Conservation (phyloP, 2,329 filamentous ascomycete species). For the Trichoderma harzianum region DNA sequence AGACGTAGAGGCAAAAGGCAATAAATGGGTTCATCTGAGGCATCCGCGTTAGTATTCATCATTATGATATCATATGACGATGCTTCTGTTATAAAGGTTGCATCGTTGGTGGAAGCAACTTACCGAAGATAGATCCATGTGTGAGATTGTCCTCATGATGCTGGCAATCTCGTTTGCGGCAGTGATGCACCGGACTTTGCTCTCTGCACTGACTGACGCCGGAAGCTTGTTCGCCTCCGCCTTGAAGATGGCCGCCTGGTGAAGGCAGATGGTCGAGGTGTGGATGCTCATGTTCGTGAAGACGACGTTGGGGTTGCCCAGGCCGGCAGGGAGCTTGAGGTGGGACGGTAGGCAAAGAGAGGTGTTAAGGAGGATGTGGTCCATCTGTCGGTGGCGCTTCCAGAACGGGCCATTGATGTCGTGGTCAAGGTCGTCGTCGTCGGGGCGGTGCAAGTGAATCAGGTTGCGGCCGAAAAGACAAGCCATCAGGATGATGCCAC, state of each 20-base stretch:
- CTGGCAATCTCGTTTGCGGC: constrained; percentile 90
- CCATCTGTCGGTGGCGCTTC: constrained; percentile 86
- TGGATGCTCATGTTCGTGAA: constrained; percentile 98
- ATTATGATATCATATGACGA: not conserved
- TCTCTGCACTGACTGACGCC: constrained; percentile 75
- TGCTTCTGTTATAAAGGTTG: not conserved
- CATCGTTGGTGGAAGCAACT: constrained; percentile 32
- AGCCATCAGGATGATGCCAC: constrained; percentile 79
- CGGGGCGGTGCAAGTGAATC: constrained; percentile 83
- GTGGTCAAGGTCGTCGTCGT: constrained; percentile 74
- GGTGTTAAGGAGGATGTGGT: constrained; percentile 86
- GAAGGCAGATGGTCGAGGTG: constrained; percentile 93
- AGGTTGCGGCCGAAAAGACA: constrained; percentile 88
- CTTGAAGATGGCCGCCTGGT: constrained; percentile 97
- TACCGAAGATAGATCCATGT: constrained; percentile 80
- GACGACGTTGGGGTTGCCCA: constrained; percentile 78
- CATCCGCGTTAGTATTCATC: not conserved
- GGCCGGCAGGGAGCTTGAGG: constrained; percentile 72
- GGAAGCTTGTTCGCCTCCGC: constrained; percentile 84
- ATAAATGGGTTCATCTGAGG: constrained; percentile 89
- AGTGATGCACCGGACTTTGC: constrained; percentile 88
- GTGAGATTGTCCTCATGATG: constrained; percentile 93
- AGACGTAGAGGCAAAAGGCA: constrained; percentile 94
- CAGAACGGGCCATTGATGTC: constrained; percentile 93
- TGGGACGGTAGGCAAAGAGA: constrained; percentile 76